Base-by-base conservation (phyloP, 106 monocot species). In the Dioscorea alata region DNA sequence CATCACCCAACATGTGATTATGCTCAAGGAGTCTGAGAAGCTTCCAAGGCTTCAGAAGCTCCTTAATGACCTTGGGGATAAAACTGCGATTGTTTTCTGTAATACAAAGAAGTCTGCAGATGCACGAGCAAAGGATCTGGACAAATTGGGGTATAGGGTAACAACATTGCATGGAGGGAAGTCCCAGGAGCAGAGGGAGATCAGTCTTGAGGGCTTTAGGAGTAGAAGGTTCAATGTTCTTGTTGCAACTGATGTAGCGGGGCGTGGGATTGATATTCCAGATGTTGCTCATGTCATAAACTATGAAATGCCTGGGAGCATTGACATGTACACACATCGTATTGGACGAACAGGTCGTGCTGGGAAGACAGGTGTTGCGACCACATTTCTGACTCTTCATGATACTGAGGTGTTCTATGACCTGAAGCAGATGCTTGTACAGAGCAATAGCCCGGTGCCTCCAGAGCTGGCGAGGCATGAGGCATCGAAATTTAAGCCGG, bases 261-360 rank as follows among this genome's bases (percentile, higher is more conserved):
- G 97, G 3, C 86, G 97, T 81, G 97, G 97, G 48, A 97, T 97
- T 68, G 97, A 97, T 73, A 97, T 97, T 65, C 97, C 97, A 13
- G 97, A 97, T 74, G 97, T 97, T 33, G 97, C 97, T 8, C 85
- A 97, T 73, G 97, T 97, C 24, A 97, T 97, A 33, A 97, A 97
- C 73, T 92, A 89, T 75, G 97, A 97, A 60, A 97, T 97, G 97
- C 89, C 97, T 0, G 19, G 25, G 2, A 76, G 71, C 13, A 73
- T 83, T 52, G 97, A 97, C 52, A 92, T 89, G 89, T 97, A 97
- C 61, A 97, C 97, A 0, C 97, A 97, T 74, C 86, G 97, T 42
- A 97, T 97, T 83, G 97, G 97, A 12, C 79, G 97, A 19, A 97
- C 97, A 0, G 97, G 97, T 2, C 86, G 97, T 58, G 97, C 97